These are phyloP conservation scores for Calonectria pseudoreteaudii DNA, from an alignment of 2,329 filamentous ascomycete species.

Conservation along the genomic window DNA sequence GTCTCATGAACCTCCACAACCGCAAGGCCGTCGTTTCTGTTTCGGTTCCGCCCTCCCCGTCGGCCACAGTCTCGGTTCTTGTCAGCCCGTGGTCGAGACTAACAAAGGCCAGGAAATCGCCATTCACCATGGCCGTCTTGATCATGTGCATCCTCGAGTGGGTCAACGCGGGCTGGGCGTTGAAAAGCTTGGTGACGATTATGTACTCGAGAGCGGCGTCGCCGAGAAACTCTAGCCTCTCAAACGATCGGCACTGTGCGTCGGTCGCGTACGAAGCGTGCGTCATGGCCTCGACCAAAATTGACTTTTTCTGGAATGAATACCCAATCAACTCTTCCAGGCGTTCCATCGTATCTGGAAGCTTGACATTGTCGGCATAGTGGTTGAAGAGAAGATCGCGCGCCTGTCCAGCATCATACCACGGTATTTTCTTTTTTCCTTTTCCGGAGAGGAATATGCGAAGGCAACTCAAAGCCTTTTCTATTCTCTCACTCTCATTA, in stretches of 20 bases:
- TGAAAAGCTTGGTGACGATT: slow-evolving; percentile 73
- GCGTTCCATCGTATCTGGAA: slow-evolving; percentile 56
- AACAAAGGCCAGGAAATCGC: slow-evolving; percentile 81
- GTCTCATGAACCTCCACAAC: slow-evolving; percentile 79
- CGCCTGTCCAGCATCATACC: slow-evolving; percentile 59
- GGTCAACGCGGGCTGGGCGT: slow-evolving; percentile 52
- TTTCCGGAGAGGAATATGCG: slow-evolving; percentile 69
- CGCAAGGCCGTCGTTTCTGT: slow-evolving; percentile 48
- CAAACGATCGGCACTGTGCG: slow-evolving; percentile 57
- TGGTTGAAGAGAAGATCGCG: slow-evolving; percentile 57
- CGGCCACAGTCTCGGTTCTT: slow-evolving; percentile 36
- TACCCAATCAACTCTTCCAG: slow-evolving; percentile 79
- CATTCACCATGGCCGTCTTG: slow-evolving; percentile 82
- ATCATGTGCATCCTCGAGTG: slow-evolving; percentile 78
- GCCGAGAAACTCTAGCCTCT: slow-evolving; percentile 89
- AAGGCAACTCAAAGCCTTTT: slow-evolving; percentile 73
- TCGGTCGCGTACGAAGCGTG: slow-evolving; percentile 73
- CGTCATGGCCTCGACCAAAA: slow-evolving; percentile 84
- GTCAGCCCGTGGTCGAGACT: slow-evolving; percentile 63
- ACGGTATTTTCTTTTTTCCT: slow-evolving; percentile 57
- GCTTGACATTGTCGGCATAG: slow-evolving; percentile 48
- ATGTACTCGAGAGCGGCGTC: slow-evolving; percentile 87
- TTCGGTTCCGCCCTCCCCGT: slow-evolving; percentile 30
- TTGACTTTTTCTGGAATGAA: slow-evolving; percentile 72
- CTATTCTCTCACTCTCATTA: slow-evolving; percentile 52